A percentile compares a stretch with the other conserved stretches of the same genome.
phyloP scores from a whole-genome alignment of 306 rosid species.

The Trifolium subterraneum region DNA sequence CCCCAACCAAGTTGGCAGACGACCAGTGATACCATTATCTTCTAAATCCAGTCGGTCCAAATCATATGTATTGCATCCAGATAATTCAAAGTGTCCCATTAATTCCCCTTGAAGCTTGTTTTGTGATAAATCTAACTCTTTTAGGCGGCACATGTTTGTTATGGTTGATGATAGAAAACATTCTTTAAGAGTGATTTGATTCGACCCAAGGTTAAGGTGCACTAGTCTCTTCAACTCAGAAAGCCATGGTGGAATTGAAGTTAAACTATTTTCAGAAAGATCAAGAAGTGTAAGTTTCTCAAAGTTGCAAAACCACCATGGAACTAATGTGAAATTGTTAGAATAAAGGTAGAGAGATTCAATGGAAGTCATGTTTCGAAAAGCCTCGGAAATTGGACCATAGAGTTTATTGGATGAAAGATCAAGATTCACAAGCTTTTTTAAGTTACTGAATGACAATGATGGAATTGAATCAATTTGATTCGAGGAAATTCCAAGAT shows the following conservation, averaged over 20 bases:
- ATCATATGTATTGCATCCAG: constrained; percentile 19
- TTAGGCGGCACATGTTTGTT: constrained; percentile 2
- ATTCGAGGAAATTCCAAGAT: not conserved
- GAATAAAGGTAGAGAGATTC: not conserved
- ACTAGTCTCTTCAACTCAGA: not conserved
- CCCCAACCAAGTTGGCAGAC: constrained; percentile 10
- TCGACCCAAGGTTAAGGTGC: not conserved
- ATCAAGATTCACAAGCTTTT: not conserved
- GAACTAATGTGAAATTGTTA: constrained; percentile 1
- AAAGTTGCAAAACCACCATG: constrained; percentile 7
- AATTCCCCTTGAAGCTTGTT: constrained; percentile 22
- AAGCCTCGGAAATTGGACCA: not conserved
- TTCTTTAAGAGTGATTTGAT: not conserved
- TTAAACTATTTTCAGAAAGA: not conserved
- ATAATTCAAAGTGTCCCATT: not conserved
- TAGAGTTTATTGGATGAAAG: not conserved
- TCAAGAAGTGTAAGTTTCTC: not conserved
- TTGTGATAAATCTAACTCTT: not conserved
- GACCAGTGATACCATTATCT: not conserved
- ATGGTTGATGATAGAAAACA: constrained; percentile 5
- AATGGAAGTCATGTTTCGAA: constrained; percentile 37
- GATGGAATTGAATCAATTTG: not conserved
- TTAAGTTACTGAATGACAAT: not conserved
- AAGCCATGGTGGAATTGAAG: constrained; percentile 18
- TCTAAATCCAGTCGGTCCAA: not conserved